Evolutionary conservation across 2,329 filamentous ascomycete genomes (phyloP), one percentile per base, ranked within the genome.

Genomic region (Fusarium pininemorale): DNA sequence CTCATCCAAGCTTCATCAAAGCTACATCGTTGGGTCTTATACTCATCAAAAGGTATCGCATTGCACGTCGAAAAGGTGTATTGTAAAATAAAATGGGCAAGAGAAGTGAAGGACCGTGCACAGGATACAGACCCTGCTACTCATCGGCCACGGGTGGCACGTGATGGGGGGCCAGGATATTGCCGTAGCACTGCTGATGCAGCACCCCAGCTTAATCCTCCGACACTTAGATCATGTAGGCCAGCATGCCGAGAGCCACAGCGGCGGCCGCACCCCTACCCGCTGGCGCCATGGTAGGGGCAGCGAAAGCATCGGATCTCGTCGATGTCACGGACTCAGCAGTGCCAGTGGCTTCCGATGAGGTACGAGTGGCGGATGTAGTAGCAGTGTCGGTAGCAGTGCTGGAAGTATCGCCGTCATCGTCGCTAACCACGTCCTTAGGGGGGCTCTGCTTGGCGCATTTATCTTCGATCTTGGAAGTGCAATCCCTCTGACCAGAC

Each of bases 181-280:
- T 69, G 45, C 77, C 57, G 61, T 75, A 56, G 73, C 59, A 70
- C 51, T 72, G 68, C 66, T 69, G 53, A 69, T 70, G 39, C 66
- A 66, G 57, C 54, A 61, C 63, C 66, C 57, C 63, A 58, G 59
- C 54, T 55, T 63, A 74, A 74, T 66, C 75, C 76, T 32, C 32
- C 26, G 64, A 45, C 61, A 60, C 62, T 74, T 85, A 89, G 77
- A 89, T 79, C 73, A 89, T 79, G 75, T 86, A 87, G 73, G 87
- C 88, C 70, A 90, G 80, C 50, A 89, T 78, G 63, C 87, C 88
- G 50, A 87, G 79, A 66, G 87, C 88, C 45, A 86, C 83, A 39
- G 84, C 86, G 12, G 86, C 86, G 28, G 80, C 82, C 47, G 83
- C 84, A 54, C 86, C 85, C 66, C 86, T 85, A 75, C 85, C 81